Evolutionary conservation across 2,329 filamentous ascomycete species (phyloP).

Genomic region (Allantophomopsis cytisporea): DNA sequence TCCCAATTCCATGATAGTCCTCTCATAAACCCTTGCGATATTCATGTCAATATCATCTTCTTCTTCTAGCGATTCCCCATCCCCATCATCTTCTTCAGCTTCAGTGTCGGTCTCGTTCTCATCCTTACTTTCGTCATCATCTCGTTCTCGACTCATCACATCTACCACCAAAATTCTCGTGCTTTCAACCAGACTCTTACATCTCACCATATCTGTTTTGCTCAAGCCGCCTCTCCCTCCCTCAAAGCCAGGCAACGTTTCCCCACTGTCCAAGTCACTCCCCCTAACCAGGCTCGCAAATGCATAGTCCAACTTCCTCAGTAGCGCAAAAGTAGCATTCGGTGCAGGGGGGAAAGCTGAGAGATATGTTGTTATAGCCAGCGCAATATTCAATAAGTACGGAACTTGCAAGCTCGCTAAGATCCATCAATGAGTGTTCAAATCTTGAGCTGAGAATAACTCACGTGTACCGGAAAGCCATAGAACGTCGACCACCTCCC

Average conservation of each 20-base stretch:
- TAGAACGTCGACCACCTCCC: conserved; percentile 62
- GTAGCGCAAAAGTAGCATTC: conserved; percentile 51
- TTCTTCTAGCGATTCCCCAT: conserved; percentile 22
- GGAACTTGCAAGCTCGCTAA: conserved; percentile 72
- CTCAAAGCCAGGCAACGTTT: conserved; percentile 58
- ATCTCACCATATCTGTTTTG: conserved; percentile 73
- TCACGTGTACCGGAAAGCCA: conserved; percentile 82
- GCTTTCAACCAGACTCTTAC: conserved; percentile 68
- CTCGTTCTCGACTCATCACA: conserved; percentile 41
- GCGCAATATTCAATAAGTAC: conserved; percentile 67
- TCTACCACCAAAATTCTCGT: conserved; percentile 60
- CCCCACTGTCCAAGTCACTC: conserved; percentile 49
- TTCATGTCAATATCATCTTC: conserved; percentile 46
- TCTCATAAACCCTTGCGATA: conserved; percentile 65
- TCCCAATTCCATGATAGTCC: conserved; percentile 62
- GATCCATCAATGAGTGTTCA: conserved; percentile 3
- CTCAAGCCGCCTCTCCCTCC: conserved; percentile 51
- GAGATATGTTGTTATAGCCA: conserved; percentile 59
- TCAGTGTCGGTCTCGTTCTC: conserved; percentile 22
- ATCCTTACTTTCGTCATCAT: conserved; percentile 24
- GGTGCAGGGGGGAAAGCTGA: conserved; percentile 57
- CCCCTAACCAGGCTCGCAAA: conserved; percentile 66
- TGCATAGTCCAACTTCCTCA: conserved; percentile 71
- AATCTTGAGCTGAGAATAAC: not conserved
- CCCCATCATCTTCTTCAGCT: conserved; percentile 17